Conservation (phyloP, 768 basidiomycete species). For the Suillus plorans region DNA sequence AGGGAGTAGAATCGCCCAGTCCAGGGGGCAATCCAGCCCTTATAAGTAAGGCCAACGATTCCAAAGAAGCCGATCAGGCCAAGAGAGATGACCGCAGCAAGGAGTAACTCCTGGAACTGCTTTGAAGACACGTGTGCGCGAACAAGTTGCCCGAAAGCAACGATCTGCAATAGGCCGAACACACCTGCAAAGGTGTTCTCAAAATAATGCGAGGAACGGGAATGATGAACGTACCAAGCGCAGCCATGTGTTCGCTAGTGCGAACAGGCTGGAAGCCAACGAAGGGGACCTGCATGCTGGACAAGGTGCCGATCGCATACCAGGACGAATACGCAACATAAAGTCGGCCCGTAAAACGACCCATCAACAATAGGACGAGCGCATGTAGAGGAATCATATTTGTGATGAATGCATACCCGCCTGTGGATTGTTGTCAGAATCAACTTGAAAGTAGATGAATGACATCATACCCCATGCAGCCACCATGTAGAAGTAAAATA, state of each 20-base stretch:
- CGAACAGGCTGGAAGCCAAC: slow-evolving; percentile 98
- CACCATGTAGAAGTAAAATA: slow-evolving; percentile 99
- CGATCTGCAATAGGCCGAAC: slow-evolving; percentile 94
- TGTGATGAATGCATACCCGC: slow-evolving; percentile 99
- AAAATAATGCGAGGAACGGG: slow-evolving; percentile 12
- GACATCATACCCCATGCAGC: slow-evolving; percentile 88
- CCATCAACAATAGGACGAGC: slow-evolving; percentile 94
- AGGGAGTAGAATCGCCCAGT: slow-evolving; percentile 99
- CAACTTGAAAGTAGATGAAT: not conserved
- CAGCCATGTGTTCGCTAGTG: slow-evolving; percentile 99
- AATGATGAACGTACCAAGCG: slow-evolving; percentile 61
- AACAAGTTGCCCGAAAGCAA: slow-evolving; percentile 89
- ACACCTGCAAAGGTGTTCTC: slow-evolving; percentile 53
- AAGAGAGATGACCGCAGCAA: slow-evolving; percentile 62
- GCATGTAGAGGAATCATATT: slow-evolving; percentile 99
- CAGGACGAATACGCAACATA: slow-evolving; percentile 96
- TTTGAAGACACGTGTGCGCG: slow-evolving; percentile 86
- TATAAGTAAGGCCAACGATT: slow-evolving; percentile 82
- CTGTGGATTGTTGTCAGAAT: slow-evolving; percentile 33
- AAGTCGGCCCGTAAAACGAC: slow-evolving; percentile 86
- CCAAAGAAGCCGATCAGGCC: slow-evolving; percentile 72
- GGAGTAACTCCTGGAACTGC: slow-evolving; percentile 86
- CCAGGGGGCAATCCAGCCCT: slow-evolving; percentile 97
- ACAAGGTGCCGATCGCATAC: slow-evolving; percentile 96
- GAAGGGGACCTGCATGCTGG: slow-evolving; percentile 99